Evolutionary conservation across 2,329 filamentous ascomycete species (phyloP).

Genomic region (Ophiobolus disseminans): DNA sequence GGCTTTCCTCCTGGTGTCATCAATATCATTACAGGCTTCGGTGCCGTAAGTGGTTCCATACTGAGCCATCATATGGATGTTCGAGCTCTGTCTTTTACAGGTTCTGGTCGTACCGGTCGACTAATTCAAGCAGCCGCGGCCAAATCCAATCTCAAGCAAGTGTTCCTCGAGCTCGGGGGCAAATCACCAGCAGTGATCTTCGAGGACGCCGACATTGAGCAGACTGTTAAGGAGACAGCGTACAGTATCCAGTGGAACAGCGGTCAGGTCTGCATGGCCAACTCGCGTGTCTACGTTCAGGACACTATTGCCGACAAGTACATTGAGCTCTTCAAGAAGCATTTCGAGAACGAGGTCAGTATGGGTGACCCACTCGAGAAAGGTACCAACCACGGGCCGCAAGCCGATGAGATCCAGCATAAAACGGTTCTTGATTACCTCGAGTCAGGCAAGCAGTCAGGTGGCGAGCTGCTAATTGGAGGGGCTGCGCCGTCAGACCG

Average conservation of each 20-base stretch:
- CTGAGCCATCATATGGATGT: conserved; percentile 77
- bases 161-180: conserved; percentile 84
- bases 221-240: conserved; percentile 65
- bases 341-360: conserved; percentile 32
- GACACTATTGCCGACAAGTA: conserved; percentile 57
- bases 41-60: conserved; percentile 81
- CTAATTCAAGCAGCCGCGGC: conserved; percentile 77
- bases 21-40: conserved; percentile 81
- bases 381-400: conserved; percentile 70
- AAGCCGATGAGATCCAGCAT: conserved; percentile 60
- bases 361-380: conserved; percentile 70
- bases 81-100: conserved; percentile 84
- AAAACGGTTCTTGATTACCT: conserved; percentile 57
- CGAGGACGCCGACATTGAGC: conserved; percentile 79
- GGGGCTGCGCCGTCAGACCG: conserved; percentile 38
- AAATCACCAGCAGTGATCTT: conserved; percentile 86
- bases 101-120: conserved; percentile 83
- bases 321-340: conserved; percentile 51
- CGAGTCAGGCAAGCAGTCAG: conserved; percentile 71
- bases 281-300: conserved; percentile 65
- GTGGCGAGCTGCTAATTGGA: conserved; percentile 45
- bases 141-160: conserved; percentile 83
- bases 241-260: conserved; percentile 62
- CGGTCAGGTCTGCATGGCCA: conserved; percentile 68
- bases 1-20: conserved; percentile 82